phyloP scores from a whole-genome alignment of 163 green algal genomes.

The Scenedesmus sp. region DNA sequence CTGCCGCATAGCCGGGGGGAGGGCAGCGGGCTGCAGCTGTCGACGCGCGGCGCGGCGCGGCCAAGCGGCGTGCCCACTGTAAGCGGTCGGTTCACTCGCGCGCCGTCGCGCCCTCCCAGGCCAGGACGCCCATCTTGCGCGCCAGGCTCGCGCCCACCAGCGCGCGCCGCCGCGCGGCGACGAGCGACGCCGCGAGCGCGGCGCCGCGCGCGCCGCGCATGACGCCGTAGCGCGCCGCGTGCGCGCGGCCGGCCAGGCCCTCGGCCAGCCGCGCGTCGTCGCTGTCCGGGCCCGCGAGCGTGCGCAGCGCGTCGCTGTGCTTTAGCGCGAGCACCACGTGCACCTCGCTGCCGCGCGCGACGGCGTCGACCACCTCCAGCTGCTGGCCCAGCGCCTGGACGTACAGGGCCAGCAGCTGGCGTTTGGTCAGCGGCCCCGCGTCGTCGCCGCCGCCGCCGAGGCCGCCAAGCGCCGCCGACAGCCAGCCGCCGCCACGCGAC shows the following conservation, averaged over 20 bases:
- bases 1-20: too few relatives aligned
- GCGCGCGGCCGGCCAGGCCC: constrained; percentile 12
- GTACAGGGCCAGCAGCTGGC: constrained; percentile 24
- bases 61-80: too few relatives aligned
- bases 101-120: constrained; percentile 16
- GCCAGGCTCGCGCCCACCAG: constrained; percentile 34
- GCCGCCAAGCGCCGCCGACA: neutral
- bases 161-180: constrained; percentile 25
- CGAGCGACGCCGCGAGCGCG: neutral
- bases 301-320: constrained; percentile 20
- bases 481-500: constrained; percentile 11
- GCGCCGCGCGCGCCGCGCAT: neutral
- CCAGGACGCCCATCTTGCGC: constrained; percentile 40
- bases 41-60: too few relatives aligned
- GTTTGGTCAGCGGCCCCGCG: constrained; percentile 14
- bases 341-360: constrained; percentile 27
- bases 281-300: constrained; percentile 3
- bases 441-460: neutral
- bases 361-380: neutral
- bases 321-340: constrained; percentile 9
- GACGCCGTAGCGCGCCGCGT: constrained; percentile 37
- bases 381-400: neutral
- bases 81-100: constrained; percentile 7
- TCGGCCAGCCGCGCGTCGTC: constrained; percentile 9
- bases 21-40: too few relatives aligned